A percentile compares a stretch with the other conserved stretches of the same genome.
phyloP scores from a whole-genome alignment of 23 red algal genomes.

The Gracilaria gracilis region DNA sequence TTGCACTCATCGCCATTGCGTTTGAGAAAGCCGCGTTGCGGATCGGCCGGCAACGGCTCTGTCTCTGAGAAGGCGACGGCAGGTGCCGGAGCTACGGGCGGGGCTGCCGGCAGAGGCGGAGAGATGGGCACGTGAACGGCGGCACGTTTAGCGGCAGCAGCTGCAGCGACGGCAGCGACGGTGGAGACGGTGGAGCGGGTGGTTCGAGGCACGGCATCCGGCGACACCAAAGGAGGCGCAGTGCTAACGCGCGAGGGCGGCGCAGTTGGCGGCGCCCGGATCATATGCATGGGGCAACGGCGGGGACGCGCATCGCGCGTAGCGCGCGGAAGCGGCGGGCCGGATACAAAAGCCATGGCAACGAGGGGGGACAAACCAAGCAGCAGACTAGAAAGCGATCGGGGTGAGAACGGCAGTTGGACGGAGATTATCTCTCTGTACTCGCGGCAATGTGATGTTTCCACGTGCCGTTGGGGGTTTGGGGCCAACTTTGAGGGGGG shows the following conservation, averaged over 20 bases:
- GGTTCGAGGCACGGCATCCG: not conserved
- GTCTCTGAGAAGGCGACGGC: not conserved
- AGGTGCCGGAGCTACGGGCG: not conserved
- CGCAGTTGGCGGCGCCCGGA: slow-evolving; percentile 18
- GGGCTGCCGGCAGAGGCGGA: not conserved
- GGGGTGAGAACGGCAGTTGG: no score
- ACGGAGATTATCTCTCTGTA: no score
- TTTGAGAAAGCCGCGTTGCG: not conserved
- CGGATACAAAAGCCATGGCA: slow-evolving; percentile 16
- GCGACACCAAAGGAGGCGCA: not conserved
- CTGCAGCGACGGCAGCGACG: slow-evolving; percentile 12
- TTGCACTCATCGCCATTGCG: not conserved
- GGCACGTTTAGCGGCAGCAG: not conserved
- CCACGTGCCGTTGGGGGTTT: no score
- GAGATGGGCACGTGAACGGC: not conserved
- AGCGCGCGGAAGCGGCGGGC: not conserved
- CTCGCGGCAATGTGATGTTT: no score
- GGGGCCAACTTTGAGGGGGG: no score
- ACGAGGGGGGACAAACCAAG: no score
- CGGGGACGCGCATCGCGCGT: not conserved
- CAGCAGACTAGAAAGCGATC: no score
- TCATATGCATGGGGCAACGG: slow-evolving; percentile 14
- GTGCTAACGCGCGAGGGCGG: not conserved
- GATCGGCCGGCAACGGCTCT: not conserved
- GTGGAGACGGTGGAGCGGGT: slow-evolving; percentile 3